Percentiles rank a stretch among this genome's conserved stretches.
phyloP scores from a whole-genome alignment of 139 green algal genomes.

The Picochlorum costavermella region DNA sequence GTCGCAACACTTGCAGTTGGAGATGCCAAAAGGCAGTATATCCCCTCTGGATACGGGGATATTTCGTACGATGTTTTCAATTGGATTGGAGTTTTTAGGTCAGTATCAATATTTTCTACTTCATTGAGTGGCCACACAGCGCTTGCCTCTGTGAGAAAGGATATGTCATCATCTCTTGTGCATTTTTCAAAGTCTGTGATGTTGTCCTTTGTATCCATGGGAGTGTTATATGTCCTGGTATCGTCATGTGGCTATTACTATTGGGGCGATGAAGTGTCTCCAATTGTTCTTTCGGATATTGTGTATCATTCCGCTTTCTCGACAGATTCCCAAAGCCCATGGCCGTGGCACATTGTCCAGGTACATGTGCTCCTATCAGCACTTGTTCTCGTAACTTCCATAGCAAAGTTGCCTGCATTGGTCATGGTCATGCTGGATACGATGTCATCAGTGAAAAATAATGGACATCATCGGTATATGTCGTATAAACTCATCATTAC shows the following conservation, averaged over 20 bases:
- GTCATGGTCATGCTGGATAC: too few relatives aligned
- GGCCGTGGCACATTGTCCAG: too few relatives aligned
- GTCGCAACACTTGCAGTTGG: slow-evolving; percentile 18
- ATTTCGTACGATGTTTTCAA: background rate
- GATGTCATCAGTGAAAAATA: too few relatives aligned
- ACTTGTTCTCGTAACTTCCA: too few relatives aligned
- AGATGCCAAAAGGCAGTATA: slow-evolving; percentile 17
- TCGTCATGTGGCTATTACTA: slow-evolving; percentile 33
- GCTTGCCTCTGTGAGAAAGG: slow-evolving; percentile 37
- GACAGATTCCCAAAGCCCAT: too few relatives aligned
- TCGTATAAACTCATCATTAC: slow-evolving; percentile 4
- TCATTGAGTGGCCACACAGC: slow-evolving; percentile 39
- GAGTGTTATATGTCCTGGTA: slow-evolving; percentile 28
- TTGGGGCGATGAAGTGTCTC: slow-evolving; percentile 28
- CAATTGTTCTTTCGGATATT: slow-evolving; percentile 34
- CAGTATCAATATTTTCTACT: slow-evolving; percentile 47
- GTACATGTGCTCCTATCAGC: too few relatives aligned
- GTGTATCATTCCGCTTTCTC: slow-evolving; percentile 16
- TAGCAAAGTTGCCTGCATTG: too few relatives aligned
- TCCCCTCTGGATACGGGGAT: too few relatives aligned
- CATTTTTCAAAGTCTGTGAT: slow-evolving; percentile 25
- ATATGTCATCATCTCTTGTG: slow-evolving; percentile 29
- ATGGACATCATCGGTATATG: too few relatives aligned
- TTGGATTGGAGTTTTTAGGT: slow-evolving; percentile 21
- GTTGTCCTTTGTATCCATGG: slow-evolving; percentile 33